These are phyloP conservation scores for Chenopodium formosanum DNA, from an alignment of 148 eudicot genomes.

Conservation along the genomic window DNA sequence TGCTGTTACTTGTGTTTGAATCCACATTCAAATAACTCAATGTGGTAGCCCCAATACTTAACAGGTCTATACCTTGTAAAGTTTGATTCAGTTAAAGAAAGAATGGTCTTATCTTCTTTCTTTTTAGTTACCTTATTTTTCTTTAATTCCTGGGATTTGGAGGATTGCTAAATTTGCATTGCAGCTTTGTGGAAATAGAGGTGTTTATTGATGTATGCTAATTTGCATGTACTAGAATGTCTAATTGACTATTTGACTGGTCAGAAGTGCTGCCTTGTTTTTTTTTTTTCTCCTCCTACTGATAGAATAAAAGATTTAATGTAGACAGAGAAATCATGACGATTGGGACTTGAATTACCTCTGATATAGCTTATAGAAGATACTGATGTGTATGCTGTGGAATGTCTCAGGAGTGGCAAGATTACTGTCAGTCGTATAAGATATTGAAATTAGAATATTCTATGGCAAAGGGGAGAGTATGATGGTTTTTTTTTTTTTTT, in stretches of 20 bases:
- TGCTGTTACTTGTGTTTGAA: neutral
- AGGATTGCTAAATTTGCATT: too few species aligned
- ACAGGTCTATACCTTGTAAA: neutral
- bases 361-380: neutral
- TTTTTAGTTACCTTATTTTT: too few species aligned
- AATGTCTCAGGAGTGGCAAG: neutral
- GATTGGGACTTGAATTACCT: neutral
- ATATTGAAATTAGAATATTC: neutral
- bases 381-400: neutral
- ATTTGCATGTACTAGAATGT: neutral
- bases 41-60: neutral
- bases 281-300: neutral
- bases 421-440: neutral
- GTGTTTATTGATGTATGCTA: too few species aligned
- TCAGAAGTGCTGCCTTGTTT: neutral
- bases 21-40: neutral
- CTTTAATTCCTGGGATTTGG: too few species aligned
- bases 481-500: neutral
- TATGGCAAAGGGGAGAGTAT: neutral
- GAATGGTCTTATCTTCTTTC: neutral
- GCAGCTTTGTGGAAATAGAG: too few species aligned
- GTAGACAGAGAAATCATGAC: neutral
- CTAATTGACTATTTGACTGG: neutral
- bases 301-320: neutral
- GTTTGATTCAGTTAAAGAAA: neutral